A percentile compares a stretch with the other conserved stretches of the same genome.
phyloP scores from a whole-genome alignment of 805 yeast genomes.

The Lachancea kluyveri region DNA sequence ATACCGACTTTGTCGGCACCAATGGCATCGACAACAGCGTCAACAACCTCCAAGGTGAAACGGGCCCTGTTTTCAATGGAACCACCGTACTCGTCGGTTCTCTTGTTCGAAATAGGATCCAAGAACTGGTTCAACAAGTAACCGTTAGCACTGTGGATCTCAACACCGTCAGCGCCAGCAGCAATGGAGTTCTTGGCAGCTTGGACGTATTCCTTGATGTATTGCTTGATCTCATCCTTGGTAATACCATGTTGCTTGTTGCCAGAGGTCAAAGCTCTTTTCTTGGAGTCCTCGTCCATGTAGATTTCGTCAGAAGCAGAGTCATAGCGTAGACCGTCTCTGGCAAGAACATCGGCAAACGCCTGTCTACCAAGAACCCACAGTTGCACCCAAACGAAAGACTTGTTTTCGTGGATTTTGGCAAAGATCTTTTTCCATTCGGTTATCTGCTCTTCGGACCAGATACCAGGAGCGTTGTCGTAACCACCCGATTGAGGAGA shows the following conservation, averaged over 20 bases:
- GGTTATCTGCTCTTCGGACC: constrained; percentile 39
- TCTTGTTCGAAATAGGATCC: constrained; percentile 38
- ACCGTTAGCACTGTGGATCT: constrained; percentile 66
- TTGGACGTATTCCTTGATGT: constrained; percentile 35
- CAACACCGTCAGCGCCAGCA: constrained; percentile 52
- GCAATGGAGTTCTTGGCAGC: constrained; percentile 39
- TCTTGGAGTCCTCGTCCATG: constrained; percentile 30
- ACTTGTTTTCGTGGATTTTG: constrained; percentile 44
- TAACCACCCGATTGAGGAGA: constrained; percentile 38
- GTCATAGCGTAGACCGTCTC: constrained; percentile 33
- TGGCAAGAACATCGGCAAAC: constrained; percentile 32
- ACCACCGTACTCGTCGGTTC: constrained; percentile 53
- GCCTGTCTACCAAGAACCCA: constrained; percentile 46
- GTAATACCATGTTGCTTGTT: constrained; percentile 29
- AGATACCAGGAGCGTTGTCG: constrained; percentile 44
- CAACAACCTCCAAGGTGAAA: constrained; percentile 43
- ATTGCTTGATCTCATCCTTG: constrained; percentile 34
- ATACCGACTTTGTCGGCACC: constrained; percentile 46
- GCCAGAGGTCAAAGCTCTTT: constrained; percentile 30
- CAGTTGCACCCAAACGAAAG: constrained; percentile 42
- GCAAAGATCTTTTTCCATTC: constrained; percentile 46
- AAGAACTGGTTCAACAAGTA: constrained; percentile 53
- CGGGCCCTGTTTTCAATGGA: constrained; percentile 44
- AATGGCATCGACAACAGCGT: constrained; percentile 42
- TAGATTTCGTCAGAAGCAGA: constrained; percentile 36